Evolutionary conservation across 225 moss, liverwort and hornwort genomes (phyloP), one percentile per base, ranked within the genome.

Genomic region (Sphagnum tenellum): DNA sequence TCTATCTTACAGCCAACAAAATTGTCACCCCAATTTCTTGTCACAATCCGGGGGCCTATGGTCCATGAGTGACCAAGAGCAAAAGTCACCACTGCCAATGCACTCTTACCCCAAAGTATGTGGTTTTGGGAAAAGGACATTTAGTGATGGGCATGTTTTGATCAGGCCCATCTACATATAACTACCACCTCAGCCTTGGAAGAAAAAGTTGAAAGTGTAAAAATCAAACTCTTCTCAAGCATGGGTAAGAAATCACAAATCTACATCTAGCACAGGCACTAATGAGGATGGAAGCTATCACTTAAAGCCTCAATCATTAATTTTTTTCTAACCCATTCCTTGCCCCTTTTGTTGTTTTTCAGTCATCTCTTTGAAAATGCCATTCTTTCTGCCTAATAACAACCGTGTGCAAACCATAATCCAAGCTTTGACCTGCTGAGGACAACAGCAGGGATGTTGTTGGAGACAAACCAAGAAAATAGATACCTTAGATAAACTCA

Each of bases 1-100:
- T 73, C 74, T 83, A 83, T 79, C 74, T 74, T 83, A 83, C 83
- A 83, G 74, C 67, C 74, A 77, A 69, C 70, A 80, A 77, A 79
- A 74, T 74, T 75, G 74, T 74, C 64, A 62, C 70, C 59, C 44
- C 74, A 72, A 72, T 65, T 69, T 66, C 60, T 57, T 14, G 68
- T 68, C 68, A 66, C 56, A 52, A 29, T 72, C 65, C 46, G 62
- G 66, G 57, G 64, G 64, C 49, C 71, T 64, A 46, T 69, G 61
- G 63, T 76, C 61, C 14, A 60, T 64, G 14, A 57, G 54, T 67
- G 58, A 47, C 44, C 61, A 46, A 62, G 58, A 69, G 60, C 64
- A 61, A 4, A 56, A 67, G 61, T 59, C 56, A 76, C 71, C 63
- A 71, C 62, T 48, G 67, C 44, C 47, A 12, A 61, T 63, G 47